phyloP scores from a whole-genome alignment of 2,329 filamentous ascomycete species.

The Knufia petricola region DNA sequence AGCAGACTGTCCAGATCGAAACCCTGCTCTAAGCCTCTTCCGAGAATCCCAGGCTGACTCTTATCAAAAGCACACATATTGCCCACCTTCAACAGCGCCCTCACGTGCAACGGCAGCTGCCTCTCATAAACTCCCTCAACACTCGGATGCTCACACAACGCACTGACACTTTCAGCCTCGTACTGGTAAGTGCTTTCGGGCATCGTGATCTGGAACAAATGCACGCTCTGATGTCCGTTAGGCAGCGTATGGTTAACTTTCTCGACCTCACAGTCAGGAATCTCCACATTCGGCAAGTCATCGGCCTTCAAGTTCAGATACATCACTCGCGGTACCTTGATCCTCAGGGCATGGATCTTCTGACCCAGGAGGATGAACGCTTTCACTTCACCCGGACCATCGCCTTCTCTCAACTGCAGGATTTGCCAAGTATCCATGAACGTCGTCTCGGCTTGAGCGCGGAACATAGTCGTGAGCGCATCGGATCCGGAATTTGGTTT shows the following conservation, averaged over 20 bases:
- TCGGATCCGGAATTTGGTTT: slow-evolving; percentile 53
- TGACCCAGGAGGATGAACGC: slow-evolving; percentile 89
- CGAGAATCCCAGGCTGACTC: slow-evolving; percentile 77
- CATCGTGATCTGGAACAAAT: slow-evolving; percentile 89
- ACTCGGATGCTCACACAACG: slow-evolving; percentile 82
- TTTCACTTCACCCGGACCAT: slow-evolving; percentile 73
- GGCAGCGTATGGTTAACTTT: slow-evolving; percentile 89
- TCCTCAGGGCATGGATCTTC: slow-evolving; percentile 78
- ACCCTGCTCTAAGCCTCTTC: slow-evolving; percentile 83
- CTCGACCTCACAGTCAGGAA: slow-evolving; percentile 77
- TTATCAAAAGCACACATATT: slow-evolving; percentile 92
- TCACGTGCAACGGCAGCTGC: slow-evolving; percentile 74
- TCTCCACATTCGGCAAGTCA: slow-evolving; percentile 77
- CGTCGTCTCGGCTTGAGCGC: slow-evolving; percentile 80
- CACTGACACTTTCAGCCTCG: slow-evolving; percentile 70
- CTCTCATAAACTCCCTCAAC: slow-evolving; percentile 97
- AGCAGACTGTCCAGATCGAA: slow-evolving; percentile 76
- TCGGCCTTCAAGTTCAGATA: slow-evolving; percentile 86
- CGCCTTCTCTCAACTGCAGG: slow-evolving; percentile 72
- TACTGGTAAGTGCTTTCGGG: slow-evolving; percentile 78
- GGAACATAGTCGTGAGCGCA: slow-evolving; percentile 63
- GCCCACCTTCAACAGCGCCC: slow-evolving; percentile 80
- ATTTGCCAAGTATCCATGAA: slow-evolving; percentile 95
- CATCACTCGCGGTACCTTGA: slow-evolving; percentile 79
- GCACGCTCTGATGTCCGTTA: slow-evolving; percentile 86